Conservation (phyloP, 495 filamentous ascomycete species). For the Neurospora intermedia region DNA sequence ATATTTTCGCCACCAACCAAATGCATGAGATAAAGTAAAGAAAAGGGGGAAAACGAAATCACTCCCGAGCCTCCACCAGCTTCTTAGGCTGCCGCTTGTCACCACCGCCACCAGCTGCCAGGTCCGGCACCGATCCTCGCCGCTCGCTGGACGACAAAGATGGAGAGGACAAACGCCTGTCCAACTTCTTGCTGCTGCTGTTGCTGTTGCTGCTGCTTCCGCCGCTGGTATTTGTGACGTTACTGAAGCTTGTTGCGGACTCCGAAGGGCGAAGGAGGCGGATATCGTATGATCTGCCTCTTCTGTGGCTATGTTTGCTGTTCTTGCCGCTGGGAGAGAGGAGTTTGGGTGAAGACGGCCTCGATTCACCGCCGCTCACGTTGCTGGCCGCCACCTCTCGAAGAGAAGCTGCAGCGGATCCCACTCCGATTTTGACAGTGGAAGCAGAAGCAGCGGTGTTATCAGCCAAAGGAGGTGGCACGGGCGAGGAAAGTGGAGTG, state of each 20-base stretch:
- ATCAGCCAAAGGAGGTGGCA: not conserved
- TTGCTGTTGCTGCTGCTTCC: not conserved
- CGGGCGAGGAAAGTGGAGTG: not conserved
- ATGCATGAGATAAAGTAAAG: not conserved
- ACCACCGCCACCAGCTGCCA: not conserved
- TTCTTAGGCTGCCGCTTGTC: conserved; percentile 18
- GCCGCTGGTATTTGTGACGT: not conserved
- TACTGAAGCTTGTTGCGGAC: not conserved
- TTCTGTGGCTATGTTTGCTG: not conserved
- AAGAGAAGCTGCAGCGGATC: not conserved
- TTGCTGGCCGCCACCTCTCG: not conserved
- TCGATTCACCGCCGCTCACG: not conserved
- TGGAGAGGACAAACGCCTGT: conserved; percentile 4
- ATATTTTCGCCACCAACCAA: not conserved
- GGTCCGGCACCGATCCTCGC: not conserved
- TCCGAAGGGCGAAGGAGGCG: not conserved
- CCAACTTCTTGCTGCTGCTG: conserved; percentile 1
- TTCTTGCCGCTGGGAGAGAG: not conserved
- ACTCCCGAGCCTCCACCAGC: conserved; percentile 16
- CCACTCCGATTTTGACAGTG: not conserved
- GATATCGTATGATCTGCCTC: not conserved
- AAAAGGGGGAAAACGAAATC: not conserved
- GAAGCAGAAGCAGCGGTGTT: not conserved
- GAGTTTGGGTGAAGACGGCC: not conserved
- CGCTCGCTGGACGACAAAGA: not conserved